These are phyloP conservation scores for Hansfordia pulvinata DNA, from an alignment of 2,329 filamentous ascomycete species.

Conservation along the genomic window DNA sequence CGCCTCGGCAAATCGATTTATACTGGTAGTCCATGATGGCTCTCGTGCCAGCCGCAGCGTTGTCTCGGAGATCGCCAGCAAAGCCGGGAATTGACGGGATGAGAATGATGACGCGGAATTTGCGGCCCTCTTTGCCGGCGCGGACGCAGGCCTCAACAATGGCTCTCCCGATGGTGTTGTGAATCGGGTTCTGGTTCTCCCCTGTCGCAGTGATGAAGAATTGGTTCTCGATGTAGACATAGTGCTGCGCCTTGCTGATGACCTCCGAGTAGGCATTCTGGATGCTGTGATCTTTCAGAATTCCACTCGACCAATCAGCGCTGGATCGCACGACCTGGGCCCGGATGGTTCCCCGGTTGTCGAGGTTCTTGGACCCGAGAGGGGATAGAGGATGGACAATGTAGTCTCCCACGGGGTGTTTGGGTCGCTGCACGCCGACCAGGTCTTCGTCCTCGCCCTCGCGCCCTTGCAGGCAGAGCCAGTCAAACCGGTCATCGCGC, in stretches of 20 bases:
- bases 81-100: slow-evolving; percentile 92
- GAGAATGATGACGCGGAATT: slow-evolving; percentile 80
- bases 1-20: slow-evolving; percentile 84
- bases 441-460: slow-evolving; percentile 72
- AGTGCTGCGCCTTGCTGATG: slow-evolving; percentile 80
- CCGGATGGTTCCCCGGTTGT: slow-evolving; percentile 59
- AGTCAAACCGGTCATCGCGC: slow-evolving; percentile 69
- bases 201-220: slow-evolving; percentile 96
- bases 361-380: slow-evolving; percentile 48
- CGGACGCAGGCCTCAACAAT: slow-evolving; percentile 84
- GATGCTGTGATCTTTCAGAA: slow-evolving; percentile 71
- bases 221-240: slow-evolving; percentile 95
- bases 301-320: slow-evolving; percentile 86
- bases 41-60: slow-evolving; percentile 71
- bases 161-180: slow-evolving; percentile 75
- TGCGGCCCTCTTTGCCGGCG: slow-evolving; percentile 69
- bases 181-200: slow-evolving; percentile 71
- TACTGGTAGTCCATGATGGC: slow-evolving; percentile 99
- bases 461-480: slow-evolving; percentile 67
- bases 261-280: slow-evolving; percentile 78
- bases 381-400: slow-evolving; percentile 64
- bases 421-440: slow-evolving; percentile 75
- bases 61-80: slow-evolving; percentile 74
- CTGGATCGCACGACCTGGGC: slow-evolving; percentile 85
- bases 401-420: slow-evolving; percentile 81